Evolutionary conservation across 2,329 filamentous ascomycete species (phyloP).

Genomic region (Aspergillus pseudonomiae): DNA sequence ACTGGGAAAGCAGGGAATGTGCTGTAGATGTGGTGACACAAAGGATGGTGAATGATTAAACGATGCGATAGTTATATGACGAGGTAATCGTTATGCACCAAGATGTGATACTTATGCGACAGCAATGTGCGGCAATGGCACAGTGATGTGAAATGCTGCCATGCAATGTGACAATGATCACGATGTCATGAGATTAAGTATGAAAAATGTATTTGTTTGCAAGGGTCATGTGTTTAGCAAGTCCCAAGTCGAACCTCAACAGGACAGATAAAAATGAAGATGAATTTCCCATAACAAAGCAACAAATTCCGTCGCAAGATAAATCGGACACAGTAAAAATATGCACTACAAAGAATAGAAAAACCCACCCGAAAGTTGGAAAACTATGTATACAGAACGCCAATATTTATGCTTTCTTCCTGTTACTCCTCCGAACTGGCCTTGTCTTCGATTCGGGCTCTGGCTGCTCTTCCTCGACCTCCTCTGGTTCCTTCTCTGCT

Average conservation of each 20-base stretch:
- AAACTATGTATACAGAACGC: slow-evolving; percentile 3
- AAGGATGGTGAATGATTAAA: not conserved
- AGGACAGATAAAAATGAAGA: not conserved
- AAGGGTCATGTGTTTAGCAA: not conserved
- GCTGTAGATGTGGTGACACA: not conserved
- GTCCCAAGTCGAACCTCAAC: too few relatives aligned
- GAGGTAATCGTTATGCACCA: not conserved
- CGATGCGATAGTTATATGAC: not conserved
- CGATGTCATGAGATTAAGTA: not conserved
- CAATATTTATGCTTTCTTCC: slow-evolving; percentile 25
- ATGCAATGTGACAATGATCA: not conserved
- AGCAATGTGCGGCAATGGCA: not conserved
- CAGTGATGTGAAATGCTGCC: not conserved
- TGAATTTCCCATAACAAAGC: not conserved
- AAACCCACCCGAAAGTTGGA: not conserved
- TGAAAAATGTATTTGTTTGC: not conserved
- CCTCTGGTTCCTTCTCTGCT: slow-evolving; percentile 6
- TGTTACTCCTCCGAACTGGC: slow-evolving; percentile 29
- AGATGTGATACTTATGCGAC: not conserved
- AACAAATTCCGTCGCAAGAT: not conserved
- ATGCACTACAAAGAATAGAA: slow-evolving; percentile 4
- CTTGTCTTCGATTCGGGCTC: slow-evolving; percentile 21
- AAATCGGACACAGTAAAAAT: not conserved
- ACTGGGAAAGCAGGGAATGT: not conserved
- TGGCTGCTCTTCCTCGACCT: slow-evolving; percentile 20